Evolutionary conservation across 352 stramenopile genomes (phyloP).

Genomic region (Phytophthora lateralis): DNA sequence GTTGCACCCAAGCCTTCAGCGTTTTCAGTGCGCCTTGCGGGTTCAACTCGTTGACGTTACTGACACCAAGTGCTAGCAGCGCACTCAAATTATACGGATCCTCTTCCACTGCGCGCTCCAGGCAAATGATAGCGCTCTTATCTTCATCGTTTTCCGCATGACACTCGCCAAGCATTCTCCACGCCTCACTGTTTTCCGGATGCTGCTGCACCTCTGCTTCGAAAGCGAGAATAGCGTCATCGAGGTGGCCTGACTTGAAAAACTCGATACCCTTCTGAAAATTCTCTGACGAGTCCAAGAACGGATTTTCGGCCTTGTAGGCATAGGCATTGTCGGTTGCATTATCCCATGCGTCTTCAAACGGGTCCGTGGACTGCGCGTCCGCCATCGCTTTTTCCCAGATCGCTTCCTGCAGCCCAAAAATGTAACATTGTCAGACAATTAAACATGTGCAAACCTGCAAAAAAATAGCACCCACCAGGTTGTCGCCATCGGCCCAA

Average conservation of each 20-base stretch:
- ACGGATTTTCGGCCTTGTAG: conserved; percentile 83
- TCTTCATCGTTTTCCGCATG: conserved; percentile 98
- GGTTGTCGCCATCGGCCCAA: conserved; percentile 62
- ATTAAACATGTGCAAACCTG: not conserved
- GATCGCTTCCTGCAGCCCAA: conserved; percentile 52
- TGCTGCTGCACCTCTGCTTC: conserved; percentile 95
- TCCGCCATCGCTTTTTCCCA: conserved; percentile 85
- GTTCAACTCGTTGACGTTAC: conserved; percentile 98
- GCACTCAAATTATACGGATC: conserved; percentile 96
- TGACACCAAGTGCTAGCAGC: conserved; percentile 93
- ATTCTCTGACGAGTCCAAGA: conserved; percentile 62
- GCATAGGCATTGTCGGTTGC: conserved; percentile 62
- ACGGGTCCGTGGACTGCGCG: conserved; percentile 68
- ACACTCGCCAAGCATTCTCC: conserved; percentile 94
- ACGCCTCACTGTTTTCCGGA: conserved; percentile 93
- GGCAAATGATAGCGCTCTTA: conserved; percentile 94
- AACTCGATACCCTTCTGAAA: conserved; percentile 79
- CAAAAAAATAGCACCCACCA: conserved; percentile 38
- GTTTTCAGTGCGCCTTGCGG: conserved; percentile 92
- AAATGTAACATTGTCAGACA: conserved; percentile 1
- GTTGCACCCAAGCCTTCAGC: conserved; percentile 95
- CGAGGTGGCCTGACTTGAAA: conserved; percentile 91
- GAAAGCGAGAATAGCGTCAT: conserved; percentile 94
- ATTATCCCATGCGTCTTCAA: conserved; percentile 79
- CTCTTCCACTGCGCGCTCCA: conserved; percentile 93